Percentiles rank a stretch among this genome's conserved stretches.
Evolutionary conservation across 2,329 filamentous ascomycete genomes (phyloP).

Genomic region (Clarireedia homoeocarpa): DNA sequence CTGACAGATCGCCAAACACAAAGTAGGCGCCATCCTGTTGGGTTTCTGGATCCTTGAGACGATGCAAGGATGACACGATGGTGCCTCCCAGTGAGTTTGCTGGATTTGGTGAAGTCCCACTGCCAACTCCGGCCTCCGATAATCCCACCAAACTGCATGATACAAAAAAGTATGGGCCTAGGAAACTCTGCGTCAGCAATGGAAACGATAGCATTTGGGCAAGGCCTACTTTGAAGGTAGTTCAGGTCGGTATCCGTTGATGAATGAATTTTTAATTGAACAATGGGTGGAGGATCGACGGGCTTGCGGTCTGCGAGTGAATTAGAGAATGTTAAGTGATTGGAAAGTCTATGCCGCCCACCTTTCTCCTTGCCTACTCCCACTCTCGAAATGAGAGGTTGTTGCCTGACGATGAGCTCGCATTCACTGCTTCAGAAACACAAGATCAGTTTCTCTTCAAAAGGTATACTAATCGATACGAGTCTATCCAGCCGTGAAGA

Average conservation of each 20-base stretch:
- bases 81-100: slow-evolving; percentile 59
- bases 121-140: not conserved
- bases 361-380: slow-evolving; percentile 70
- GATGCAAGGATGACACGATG: slow-evolving; percentile 71
- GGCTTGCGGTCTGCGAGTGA: slow-evolving; percentile 63
- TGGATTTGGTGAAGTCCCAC: slow-evolving; percentile 27
- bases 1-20: slow-evolving; percentile 82
- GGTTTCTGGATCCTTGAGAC: slow-evolving; percentile 63
- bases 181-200: slow-evolving; percentile 9
- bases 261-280: slow-evolving; percentile 53
- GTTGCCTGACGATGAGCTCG: slow-evolving; percentile 53
- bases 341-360: slow-evolving; percentile 29
- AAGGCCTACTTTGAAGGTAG: slow-evolving; percentile 48
- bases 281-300: slow-evolving; percentile 78
- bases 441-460: slow-evolving; percentile 22
- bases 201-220: not conserved
- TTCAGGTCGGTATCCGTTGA: slow-evolving; percentile 38
- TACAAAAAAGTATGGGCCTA: slow-evolving; percentile 44
- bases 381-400: slow-evolving; percentile 59
- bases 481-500: not conserved
- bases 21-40: slow-evolving; percentile 80
- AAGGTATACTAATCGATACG: not conserved
- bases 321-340: slow-evolving; percentile 1
- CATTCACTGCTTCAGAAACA: slow-evolving; percentile 42
- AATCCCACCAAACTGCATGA: slow-evolving; percentile 34